Percentiles rank a stretch among this genome's conserved stretches.
These are phyloP conservation scores for Leptosphaerulina australis DNA, from an alignment of 2,329 filamentous ascomycete species.

Conservation along the genomic window DNA sequence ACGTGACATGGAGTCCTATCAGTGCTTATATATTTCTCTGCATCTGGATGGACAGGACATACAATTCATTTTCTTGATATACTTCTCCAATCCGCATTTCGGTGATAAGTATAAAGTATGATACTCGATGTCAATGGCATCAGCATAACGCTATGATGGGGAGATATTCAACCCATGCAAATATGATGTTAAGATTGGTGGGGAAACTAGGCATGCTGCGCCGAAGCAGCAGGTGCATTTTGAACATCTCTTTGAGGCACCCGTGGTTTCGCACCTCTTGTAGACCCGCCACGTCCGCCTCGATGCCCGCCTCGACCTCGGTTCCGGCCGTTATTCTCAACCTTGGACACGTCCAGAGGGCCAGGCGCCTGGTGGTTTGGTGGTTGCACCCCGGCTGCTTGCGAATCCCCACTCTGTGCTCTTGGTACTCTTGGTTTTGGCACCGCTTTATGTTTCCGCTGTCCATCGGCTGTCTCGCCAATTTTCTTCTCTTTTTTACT, in stretches of 20 bases:
- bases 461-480: constrained; percentile 16
- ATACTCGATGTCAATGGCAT: too few relatives aligned
- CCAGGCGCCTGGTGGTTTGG: constrained; percentile 5
- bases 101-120: too few relatives aligned
- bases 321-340: background rate
- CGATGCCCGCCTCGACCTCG: constrained; percentile 29
- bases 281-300: constrained; percentile 29
- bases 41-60: too few relatives aligned
- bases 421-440: background rate
- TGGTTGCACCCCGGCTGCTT: background rate
- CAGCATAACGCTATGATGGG: background rate
- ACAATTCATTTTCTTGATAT: too few relatives aligned
- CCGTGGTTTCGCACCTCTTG: constrained; percentile 30
- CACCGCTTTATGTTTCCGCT: constrained; percentile 23
- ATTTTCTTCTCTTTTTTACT: constrained; percentile 38
- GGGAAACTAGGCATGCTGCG: background rate
- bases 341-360: too few relatives aligned
- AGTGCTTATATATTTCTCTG: too few relatives aligned
- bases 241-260: constrained; percentile 22
- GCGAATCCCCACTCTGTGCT: background rate
- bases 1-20: too few relatives aligned
- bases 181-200: background rate
- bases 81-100: too few relatives aligned
- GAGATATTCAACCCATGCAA: background rate
- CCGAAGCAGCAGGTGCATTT: constrained; percentile 3